Conservation (phyloP, 768 basidiomycete genomes). For the Tulasnella sp. region DNA sequence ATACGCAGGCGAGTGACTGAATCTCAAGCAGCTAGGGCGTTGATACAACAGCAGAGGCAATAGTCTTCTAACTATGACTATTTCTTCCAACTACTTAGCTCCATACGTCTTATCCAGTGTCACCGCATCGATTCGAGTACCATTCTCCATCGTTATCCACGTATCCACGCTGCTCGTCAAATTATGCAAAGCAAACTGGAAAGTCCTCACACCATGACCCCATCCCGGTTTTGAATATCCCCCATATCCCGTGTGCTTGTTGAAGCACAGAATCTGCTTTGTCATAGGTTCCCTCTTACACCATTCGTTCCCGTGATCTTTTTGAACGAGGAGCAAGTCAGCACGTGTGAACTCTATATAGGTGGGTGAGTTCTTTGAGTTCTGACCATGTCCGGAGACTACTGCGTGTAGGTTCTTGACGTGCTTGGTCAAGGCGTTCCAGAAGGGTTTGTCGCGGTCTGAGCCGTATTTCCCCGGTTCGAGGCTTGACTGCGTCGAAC, state of each 20-base stretch:
- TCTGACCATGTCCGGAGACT: slow-evolving; percentile 58
- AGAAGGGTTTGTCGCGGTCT: slow-evolving; percentile 50
- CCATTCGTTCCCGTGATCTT: slow-evolving; percentile 76
- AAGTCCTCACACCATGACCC: slow-evolving; percentile 57
- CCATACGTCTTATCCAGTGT: slow-evolving; percentile 26
- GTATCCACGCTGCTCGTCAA: slow-evolving; percentile 42
- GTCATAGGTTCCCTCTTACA: slow-evolving; percentile 55
- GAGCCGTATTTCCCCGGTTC: slow-evolving; percentile 24
- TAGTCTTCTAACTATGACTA: no score
- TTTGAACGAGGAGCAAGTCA: background rate
- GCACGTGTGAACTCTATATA: background rate
- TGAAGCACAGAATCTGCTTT: slow-evolving; percentile 61
- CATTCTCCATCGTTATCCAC: slow-evolving; percentile 55
- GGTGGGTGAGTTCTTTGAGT: no score
- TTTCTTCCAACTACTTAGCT: background rate
- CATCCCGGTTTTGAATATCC: slow-evolving; percentile 45
- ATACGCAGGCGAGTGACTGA: no score
- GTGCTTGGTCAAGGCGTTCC: slow-evolving; percentile 45
- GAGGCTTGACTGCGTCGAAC: slow-evolving; percentile 51
- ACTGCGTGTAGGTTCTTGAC: slow-evolving; percentile 58
- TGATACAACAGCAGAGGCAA: no score
- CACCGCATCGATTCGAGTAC: slow-evolving; percentile 46
- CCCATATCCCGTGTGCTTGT: slow-evolving; percentile 70
- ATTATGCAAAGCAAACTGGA: slow-evolving; percentile 44
- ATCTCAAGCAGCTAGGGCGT: no score